Conservation (phyloP, 2,329 filamentous ascomycete genomes). For the Exophiala sideris region DNA sequence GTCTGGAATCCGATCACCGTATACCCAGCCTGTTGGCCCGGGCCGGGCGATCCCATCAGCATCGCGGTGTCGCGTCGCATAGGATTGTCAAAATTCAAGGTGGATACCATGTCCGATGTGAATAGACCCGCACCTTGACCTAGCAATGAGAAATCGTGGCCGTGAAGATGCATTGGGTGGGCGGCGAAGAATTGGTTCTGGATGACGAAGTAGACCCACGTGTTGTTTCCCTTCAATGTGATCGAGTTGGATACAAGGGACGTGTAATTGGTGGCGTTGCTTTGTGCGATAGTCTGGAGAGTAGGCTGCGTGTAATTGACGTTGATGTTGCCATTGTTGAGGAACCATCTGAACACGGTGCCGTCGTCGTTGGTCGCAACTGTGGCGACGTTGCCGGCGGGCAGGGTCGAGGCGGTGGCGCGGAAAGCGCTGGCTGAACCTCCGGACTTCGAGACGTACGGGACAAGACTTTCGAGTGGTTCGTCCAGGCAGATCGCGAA, state of each 20-base stretch:
- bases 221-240: constrained; percentile 7
- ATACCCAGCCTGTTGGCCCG: constrained; percentile 43
- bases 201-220: constrained; percentile 28
- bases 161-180: constrained; percentile 68
- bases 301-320: constrained; percentile 35
- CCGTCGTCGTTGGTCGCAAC: constrained; percentile 25
- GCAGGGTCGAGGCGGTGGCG: constrained; percentile 26
- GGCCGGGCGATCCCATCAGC: constrained; percentile 52
- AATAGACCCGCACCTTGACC: constrained; percentile 44
- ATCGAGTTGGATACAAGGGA: constrained; percentile 19
- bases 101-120: constrained; percentile 52
- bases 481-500: constrained; percentile 30
- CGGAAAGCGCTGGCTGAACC: constrained; percentile 28
- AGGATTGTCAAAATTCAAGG: constrained; percentile 58
- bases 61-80: constrained; percentile 68
- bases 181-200: constrained; percentile 29
- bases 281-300: constrained; percentile 21
- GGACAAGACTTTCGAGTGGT: constrained; percentile 28
- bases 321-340: constrained; percentile 34
- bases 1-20: constrained; percentile 56
- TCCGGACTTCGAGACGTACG: constrained; percentile 27
- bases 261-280: background rate
- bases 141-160: constrained; percentile 64
- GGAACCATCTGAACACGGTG: constrained; percentile 33
- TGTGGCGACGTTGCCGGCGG: constrained; percentile 22